phyloP scores from a whole-genome alignment of 2,329 filamentous ascomycete species.

The Aureobasidium mangrovei region DNA sequence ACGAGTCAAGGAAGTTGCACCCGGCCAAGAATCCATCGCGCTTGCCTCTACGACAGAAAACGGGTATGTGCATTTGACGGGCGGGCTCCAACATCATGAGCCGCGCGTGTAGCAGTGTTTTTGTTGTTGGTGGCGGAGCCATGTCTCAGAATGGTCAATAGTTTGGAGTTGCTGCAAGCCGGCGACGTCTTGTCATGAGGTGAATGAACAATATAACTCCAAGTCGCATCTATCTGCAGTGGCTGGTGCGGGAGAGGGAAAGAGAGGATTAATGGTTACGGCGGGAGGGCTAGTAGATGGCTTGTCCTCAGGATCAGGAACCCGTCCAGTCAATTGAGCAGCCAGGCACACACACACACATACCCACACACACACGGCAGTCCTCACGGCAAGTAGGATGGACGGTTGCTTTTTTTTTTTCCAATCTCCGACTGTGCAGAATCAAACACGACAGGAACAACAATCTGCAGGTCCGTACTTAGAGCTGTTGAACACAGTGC shows the following conservation, averaged over 20 bases:
- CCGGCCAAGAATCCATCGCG: not conserved
- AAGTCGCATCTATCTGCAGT: not conserved
- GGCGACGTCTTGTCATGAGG: not conserved
- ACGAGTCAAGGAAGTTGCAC: not conserved
- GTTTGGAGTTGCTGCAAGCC: not conserved
- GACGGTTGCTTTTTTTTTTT: not conserved
- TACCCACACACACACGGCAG: not conserved
- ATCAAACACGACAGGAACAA: slow-evolving; percentile 5
- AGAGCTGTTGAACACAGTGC: not conserved
- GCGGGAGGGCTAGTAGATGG: not conserved
- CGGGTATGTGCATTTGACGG: slow-evolving; percentile 2
- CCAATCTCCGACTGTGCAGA: slow-evolving; percentile 7
- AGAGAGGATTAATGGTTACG: not conserved
- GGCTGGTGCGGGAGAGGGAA: slow-evolving; percentile 6
- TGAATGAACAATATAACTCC: not conserved
- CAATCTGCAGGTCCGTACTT: slow-evolving; percentile 5
- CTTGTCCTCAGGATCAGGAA: slow-evolving; percentile 11
- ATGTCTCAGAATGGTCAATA: slow-evolving; percentile 5
- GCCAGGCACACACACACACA: slow-evolving; percentile 4
- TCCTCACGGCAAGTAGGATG: not conserved
- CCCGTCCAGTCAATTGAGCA: slow-evolving; percentile 8
- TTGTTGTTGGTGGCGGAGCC: not conserved
- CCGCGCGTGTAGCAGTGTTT: slow-evolving; percentile 4
- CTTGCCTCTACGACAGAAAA: not conserved
- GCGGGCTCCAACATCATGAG: not conserved